Conservation (phyloP, 169 alveolate genomes). For the Plasmodium gaboni region DNA sequence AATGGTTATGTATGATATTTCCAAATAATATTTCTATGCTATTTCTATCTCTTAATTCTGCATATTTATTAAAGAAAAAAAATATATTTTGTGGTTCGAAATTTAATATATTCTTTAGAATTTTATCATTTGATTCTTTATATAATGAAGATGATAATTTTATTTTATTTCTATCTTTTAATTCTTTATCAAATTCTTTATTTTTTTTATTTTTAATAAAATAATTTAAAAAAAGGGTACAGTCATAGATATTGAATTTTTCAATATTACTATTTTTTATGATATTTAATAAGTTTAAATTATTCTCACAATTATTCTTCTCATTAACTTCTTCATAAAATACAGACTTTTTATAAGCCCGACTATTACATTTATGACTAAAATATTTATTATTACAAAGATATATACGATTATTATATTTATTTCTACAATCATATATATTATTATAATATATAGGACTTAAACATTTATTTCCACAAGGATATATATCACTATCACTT, state of each 20-base stretch:
- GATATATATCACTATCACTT: too few species aligned
- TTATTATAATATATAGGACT: too few species aligned
- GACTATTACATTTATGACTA: too few species aligned
- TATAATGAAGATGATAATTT: slow-evolving; percentile 31
- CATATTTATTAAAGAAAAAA: slow-evolving; percentile 46
- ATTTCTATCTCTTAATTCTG: slow-evolving; percentile 44
- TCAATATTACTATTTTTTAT: slow-evolving; percentile 21
- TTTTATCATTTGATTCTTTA: slow-evolving; percentile 30
- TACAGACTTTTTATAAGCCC: slow-evolving; percentile 13
- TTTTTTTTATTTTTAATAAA: slow-evolving; percentile 51
- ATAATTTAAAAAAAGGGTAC: slow-evolving; percentile 34
- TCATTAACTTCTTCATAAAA: slow-evolving; percentile 52
- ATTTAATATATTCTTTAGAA: slow-evolving; percentile 20
- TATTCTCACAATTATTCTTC: slow-evolving; percentile 17
- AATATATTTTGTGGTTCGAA: slow-evolving; percentile 8
- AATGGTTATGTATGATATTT: slow-evolving; percentile 22
- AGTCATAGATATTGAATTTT: slow-evolving; percentile 35
- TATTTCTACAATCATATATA: too few species aligned
- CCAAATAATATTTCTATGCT: slow-evolving; percentile 10
- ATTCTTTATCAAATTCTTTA: slow-evolving; percentile 5
- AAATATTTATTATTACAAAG: too few species aligned
- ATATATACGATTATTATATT: too few species aligned
- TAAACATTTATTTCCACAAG: too few species aligned
- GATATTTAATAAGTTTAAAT: slow-evolving; percentile 17
- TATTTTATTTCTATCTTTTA: slow-evolving; percentile 18